Evolutionary conservation across 495 filamentous ascomycete species (phyloP).

Genomic region (Penicillium pulvis): DNA sequence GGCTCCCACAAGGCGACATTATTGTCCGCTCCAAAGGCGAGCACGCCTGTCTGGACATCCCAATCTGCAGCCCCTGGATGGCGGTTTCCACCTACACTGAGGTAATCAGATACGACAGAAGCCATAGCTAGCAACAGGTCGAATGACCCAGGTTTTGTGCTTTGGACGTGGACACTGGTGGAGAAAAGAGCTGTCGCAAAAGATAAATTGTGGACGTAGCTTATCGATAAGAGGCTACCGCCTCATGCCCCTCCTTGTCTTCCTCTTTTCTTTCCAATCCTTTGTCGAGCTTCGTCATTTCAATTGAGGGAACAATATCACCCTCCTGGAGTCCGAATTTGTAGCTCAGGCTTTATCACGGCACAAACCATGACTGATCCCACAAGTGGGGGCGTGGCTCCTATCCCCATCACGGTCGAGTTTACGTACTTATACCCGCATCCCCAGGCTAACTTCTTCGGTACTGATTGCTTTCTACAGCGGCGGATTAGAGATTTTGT

Average conservation of each 20-base stretch:
- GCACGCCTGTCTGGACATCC: conserved; percentile 66
- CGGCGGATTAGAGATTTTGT: conserved; percentile 94
- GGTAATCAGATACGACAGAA: conserved; percentile 57
- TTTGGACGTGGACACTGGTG: conserved; percentile 8
- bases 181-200: conserved; percentile 29
- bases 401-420: conserved; percentile 64
- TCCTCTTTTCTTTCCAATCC: not conserved
- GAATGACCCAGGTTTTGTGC: not conserved
- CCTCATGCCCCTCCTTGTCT: conserved; percentile 20
- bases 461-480: conserved; percentile 44
- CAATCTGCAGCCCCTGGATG: conserved; percentile 91
- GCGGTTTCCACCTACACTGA: conserved; percentile 86
- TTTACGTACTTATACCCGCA: conserved; percentile 61
- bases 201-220: conserved; percentile 27
- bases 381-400: conserved; percentile 12
- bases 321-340: not conserved
- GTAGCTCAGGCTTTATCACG: not conserved
- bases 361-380: conserved; percentile 10
- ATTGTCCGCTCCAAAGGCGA: conserved; percentile 87
- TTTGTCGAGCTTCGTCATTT: conserved; percentile 1
- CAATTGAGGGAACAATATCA: not conserved
- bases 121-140: conserved; percentile 37
- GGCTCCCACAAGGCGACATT: conserved; percentile 91
- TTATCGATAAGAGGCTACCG: conserved; percentile 50
- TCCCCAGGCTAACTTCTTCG: not conserved